A percentile compares a stretch with the other conserved stretches of the same genome.
Evolutionary conservation across 73 alveolate genomes (phyloP).

Genomic region (Paramecium bursaria): DNA sequence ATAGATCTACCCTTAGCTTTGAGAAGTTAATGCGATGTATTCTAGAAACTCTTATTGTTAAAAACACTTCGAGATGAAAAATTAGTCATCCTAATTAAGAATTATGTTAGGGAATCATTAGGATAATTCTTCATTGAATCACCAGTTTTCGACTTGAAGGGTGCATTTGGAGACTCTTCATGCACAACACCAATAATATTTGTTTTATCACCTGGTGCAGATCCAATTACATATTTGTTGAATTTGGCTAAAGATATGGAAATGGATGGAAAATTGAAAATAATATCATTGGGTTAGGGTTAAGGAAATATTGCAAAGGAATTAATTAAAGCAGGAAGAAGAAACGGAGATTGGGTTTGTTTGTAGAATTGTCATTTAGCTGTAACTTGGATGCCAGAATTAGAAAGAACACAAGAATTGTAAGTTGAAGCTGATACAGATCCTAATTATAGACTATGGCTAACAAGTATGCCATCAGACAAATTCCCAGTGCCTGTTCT

Average conservation of each 20-base stretch:
- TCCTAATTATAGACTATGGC: conserved; percentile 98
- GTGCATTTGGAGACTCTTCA: conserved; percentile 96
- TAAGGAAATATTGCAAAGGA: conserved; percentile 98
- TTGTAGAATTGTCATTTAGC: conserved; percentile 99
- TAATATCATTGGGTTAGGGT: conserved; percentile 99
- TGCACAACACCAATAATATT: conserved; percentile 98
- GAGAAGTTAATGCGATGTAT: conserved; percentile 89
- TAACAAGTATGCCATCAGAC: conserved; percentile 99
- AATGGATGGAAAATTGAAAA: conserved; percentile 92
- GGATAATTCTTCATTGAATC: conserved; percentile 94
- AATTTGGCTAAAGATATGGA: conserved; percentile 95
- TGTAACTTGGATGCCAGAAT: conserved; percentile 99
- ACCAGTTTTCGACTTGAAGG: conserved; percentile 97
- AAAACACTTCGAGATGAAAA: conserved; percentile 94
- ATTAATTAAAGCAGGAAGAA: conserved; percentile 87
- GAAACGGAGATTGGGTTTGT: conserved; percentile 99
- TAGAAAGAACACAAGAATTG: conserved; percentile 98
- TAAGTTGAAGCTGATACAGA: conserved; percentile 94
- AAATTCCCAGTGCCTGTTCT: conserved; percentile 99
- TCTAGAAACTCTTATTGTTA: conserved; percentile 92
- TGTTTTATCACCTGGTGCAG: conserved; percentile 99
- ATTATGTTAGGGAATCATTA: conserved; percentile 86
- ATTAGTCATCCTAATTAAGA: conserved; percentile 84
- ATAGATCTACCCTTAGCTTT: conserved; percentile 70
- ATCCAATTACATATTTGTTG: conserved; percentile 97